Evolutionary conservation across 2,329 filamentous ascomycete genomes (phyloP).

Genomic region (Anthostomella pinea): DNA sequence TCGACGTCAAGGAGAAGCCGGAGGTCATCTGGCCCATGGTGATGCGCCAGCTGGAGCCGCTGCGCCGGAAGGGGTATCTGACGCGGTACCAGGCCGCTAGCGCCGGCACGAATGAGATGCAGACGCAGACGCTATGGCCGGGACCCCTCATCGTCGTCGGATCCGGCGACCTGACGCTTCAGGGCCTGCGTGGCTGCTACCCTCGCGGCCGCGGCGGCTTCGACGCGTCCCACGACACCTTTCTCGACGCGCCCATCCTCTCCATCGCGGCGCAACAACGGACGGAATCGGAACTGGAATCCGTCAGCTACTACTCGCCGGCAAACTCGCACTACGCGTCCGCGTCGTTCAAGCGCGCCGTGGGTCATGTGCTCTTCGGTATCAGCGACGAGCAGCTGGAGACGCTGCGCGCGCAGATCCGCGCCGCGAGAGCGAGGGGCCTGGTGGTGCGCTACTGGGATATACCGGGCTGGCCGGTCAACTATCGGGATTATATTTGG

Average conservation of each 20-base stretch:
- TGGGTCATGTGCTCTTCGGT: too few species aligned
- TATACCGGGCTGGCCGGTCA: slow-evolving; percentile 56
- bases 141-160: too few species aligned
- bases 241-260: slow-evolving; percentile 48
- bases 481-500: slow-evolving; percentile 59
- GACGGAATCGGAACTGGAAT: too few species aligned
- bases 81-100: slow-evolving; percentile 46
- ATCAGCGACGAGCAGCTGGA: slow-evolving; percentile 41
- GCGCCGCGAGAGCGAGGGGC: slow-evolving; percentile 50
- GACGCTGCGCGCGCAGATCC: slow-evolving; percentile 50
- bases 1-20: slow-evolving; percentile 64
- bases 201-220: too few species aligned
- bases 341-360: too few species aligned
- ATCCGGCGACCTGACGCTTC: slow-evolving; percentile 55
- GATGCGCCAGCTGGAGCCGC: slow-evolving; percentile 49
- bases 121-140: too few species aligned
- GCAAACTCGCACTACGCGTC: slow-evolving; percentile 29
- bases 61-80: slow-evolving; percentile 55
- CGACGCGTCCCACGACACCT: slow-evolving; percentile 56
- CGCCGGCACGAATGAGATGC: too few species aligned
- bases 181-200: too few species aligned
- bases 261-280: too few species aligned
- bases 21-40: slow-evolving; percentile 49
- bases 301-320: slow-evolving; percentile 24
- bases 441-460: slow-evolving; percentile 63